These are phyloP conservation scores for Fusarium tjaetaba DNA, from an alignment of 2,329 filamentous ascomycete species.

Conservation along the genomic window DNA sequence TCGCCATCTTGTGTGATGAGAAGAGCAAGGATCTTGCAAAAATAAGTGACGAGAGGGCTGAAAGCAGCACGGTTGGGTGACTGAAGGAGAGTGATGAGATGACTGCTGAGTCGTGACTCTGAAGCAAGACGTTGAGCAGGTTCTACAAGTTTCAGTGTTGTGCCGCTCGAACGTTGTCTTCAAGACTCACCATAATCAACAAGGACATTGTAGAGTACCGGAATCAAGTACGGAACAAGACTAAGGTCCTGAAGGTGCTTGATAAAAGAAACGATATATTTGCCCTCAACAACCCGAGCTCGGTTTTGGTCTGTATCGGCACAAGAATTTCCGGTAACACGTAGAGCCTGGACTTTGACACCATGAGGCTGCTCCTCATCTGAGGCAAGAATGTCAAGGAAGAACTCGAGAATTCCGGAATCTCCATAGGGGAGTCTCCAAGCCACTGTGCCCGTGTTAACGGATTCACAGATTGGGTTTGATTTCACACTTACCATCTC, in stretches of 20 bases:
- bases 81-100: conserved; percentile 61
- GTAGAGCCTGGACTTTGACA: conserved; percentile 64
- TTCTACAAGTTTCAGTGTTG: conserved; percentile 51
- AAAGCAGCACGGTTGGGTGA: conserved; percentile 55
- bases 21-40: conserved; percentile 66
- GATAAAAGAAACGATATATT: conserved; percentile 59
- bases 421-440: conserved; percentile 68
- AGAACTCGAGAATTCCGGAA: conserved; percentile 67
- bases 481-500: conserved; percentile 59
- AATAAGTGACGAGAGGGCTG: conserved; percentile 58
- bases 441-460: conserved; percentile 52
- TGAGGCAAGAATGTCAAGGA: conserved; percentile 57
- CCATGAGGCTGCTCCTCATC: conserved; percentile 51
- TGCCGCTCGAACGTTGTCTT: neutral
- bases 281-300: conserved; percentile 61
- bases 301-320: conserved; percentile 72
- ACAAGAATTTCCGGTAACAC: conserved; percentile 70
- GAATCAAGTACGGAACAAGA: conserved; percentile 63
- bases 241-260: conserved; percentile 58
- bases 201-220: conserved; percentile 70
- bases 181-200: conserved; percentile 66
- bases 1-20: conserved; percentile 65
- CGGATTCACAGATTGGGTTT: accelerated
- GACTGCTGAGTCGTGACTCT: conserved; percentile 59
- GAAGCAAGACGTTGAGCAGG: conserved; percentile 67